Base-by-base conservation (phyloP, 2,329 filamentous ascomycete genomes). In the Lizonia empirigonia region DNA sequence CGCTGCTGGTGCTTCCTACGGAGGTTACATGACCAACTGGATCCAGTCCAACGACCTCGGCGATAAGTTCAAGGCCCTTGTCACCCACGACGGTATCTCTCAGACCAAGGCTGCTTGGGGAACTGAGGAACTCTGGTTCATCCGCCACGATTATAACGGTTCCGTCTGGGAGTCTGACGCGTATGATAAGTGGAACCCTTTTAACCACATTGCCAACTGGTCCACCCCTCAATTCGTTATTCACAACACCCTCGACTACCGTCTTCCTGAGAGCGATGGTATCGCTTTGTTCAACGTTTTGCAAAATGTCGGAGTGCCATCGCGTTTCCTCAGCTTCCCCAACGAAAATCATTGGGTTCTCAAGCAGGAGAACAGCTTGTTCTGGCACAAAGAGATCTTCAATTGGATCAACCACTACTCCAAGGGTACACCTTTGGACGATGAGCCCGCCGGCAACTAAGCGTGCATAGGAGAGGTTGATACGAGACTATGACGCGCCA, bases 241-340 rank as follows among this genome's bases (percentile, higher is more conserved):
- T 47, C 93, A 97, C 75, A 94, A 88, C 71, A 90, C 93, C 57
- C 82, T 93, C 15, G 93, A 97, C 74, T 97, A 96, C 72, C 85
- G 93, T 22, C 78, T 97, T 16, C 88, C 91, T 0, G 86, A 97
- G 47, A 85, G 87, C 0, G 93, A 97, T 71, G 92, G 91, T 0
- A 75, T 96, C 36, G 83, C 86, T 8, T 86, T 90, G 51, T 96
- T 96, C 77, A 96, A 96, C 58, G 86, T 92, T 7, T 77, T 96
- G 22, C 91, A 96, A 74, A 84, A 86, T 20, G 82, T 82, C 44
- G 85, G 85, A 1, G 81, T 96, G 1, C 87, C 89, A 5, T 93
- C 88, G 71, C 85, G 87, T 51, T 84, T 96, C 63, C 70, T 96
- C 58, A 87, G 85, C 42, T 96, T 95, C 72, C 89, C 90, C 0